Evolutionary conservation across 768 basidiomycete genomes (phyloP).

Genomic region (Lactarius deliciosus): DNA sequence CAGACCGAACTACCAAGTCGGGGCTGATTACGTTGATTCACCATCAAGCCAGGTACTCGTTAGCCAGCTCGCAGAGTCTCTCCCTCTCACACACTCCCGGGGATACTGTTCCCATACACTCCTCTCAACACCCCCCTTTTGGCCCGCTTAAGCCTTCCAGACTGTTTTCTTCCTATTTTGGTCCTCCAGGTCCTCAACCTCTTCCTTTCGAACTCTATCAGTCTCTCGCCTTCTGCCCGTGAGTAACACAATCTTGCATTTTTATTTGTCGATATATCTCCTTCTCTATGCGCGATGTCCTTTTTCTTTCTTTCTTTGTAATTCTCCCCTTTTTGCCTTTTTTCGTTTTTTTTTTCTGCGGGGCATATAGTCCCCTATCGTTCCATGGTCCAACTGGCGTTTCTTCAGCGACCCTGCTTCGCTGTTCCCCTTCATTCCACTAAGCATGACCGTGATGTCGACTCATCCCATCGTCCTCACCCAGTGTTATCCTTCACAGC

Average conservation of each 20-base stretch:
- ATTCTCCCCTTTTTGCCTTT: background rate
- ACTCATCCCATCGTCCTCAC: conserved; percentile 24
- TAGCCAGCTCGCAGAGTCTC: background rate
- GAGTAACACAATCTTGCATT: background rate
- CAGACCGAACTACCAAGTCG: background rate
- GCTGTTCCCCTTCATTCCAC: background rate
- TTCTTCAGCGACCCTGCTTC: background rate
- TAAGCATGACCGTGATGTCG: conserved; percentile 21
- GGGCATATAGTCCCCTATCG: background rate
- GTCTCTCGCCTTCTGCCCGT: background rate
- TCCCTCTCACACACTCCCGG: background rate
- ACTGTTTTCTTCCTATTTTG: background rate
- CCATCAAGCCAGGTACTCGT: background rate
- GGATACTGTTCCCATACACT: background rate
- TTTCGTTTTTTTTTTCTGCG: background rate
- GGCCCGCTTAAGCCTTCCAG: background rate
- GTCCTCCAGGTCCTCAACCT: background rate
- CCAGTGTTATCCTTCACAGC: conserved; percentile 36
- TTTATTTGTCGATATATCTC: background rate
- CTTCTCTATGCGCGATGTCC: background rate
- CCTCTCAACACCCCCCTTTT: background rate
- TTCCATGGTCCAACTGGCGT: background rate
- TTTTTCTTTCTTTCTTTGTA: background rate
- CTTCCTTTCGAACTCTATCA: background rate
- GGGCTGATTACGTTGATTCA: background rate